A percentile compares a stretch with the other conserved stretches of the same genome.
Conservation (phyloP, 2,329 filamentous ascomycete genomes). For the Lachnellula cervina region DNA sequence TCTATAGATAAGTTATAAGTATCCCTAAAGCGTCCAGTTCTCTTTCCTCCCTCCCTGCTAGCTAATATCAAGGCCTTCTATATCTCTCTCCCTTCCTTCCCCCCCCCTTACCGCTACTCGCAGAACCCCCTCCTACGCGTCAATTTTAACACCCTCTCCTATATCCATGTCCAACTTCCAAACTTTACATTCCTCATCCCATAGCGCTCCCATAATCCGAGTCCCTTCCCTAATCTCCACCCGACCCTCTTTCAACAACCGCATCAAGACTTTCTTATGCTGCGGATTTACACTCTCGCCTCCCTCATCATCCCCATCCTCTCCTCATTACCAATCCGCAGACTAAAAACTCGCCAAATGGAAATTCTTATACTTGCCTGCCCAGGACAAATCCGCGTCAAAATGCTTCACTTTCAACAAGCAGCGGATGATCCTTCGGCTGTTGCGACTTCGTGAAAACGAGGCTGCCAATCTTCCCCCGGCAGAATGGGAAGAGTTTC, state of each 20-base stretch:
- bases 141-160: neutral
- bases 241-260: conserved; percentile 6
- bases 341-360: conserved; percentile 75
- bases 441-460: too few species aligned
- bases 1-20: too few species aligned
- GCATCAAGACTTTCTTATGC: conserved; percentile 17
- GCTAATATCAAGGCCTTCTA: too few species aligned
- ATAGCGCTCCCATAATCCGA: conserved; percentile 44
- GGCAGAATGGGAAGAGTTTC: too few species aligned
- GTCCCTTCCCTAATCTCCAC: conserved; percentile 17
- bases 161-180: neutral
- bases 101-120: too few species aligned
- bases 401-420: conserved; percentile 63
- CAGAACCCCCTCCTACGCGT: neutral
- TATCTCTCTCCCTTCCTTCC: too few species aligned
- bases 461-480: too few species aligned
- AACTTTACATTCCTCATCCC: conserved; percentile 36
- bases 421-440: conserved; percentile 24
- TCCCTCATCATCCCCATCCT: conserved; percentile 59
- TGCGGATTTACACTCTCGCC: conserved; percentile 67
- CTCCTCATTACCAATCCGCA: conserved; percentile 64
- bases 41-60: too few species aligned
- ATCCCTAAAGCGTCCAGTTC: too few species aligned
- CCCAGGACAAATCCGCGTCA: conserved; percentile 72
- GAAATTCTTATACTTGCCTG: conserved; percentile 75